phyloP scores from a whole-genome alignment of 371 early-diverging fungal genomes.

The Choanephora cucurbitarum region DNA sequence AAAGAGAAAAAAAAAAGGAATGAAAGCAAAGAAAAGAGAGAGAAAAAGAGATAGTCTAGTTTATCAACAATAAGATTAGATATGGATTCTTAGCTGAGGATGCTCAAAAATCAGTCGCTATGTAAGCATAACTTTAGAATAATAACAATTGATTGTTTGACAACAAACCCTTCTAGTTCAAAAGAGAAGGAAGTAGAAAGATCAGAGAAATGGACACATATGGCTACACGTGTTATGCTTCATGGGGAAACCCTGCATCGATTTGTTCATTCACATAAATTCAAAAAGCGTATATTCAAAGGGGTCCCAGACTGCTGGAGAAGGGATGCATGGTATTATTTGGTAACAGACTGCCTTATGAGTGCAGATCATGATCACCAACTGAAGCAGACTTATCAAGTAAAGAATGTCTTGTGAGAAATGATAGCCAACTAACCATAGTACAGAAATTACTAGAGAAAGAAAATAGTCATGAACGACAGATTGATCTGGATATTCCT shows the following conservation, averaged over 20 bases:
- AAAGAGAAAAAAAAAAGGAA: background rate
- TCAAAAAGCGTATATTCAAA: slow-evolving; percentile 57
- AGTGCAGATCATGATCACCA: slow-evolving; percentile 15
- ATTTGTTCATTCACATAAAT: slow-evolving; percentile 48
- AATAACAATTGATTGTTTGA: background rate
- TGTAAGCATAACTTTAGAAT: slow-evolving; percentile 18
- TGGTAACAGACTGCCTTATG: slow-evolving; percentile 25
- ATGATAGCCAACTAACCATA: background rate
- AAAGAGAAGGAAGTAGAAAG: slow-evolving; percentile 44
- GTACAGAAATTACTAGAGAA: slow-evolving; percentile 19
- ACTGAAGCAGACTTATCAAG: slow-evolving; percentile 26
- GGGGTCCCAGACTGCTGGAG: slow-evolving; percentile 72
- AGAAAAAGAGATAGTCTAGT: too few relatives aligned
- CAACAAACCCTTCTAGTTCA: slow-evolving; percentile 10
- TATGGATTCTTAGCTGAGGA: slow-evolving; percentile 48
- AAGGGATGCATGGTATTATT: slow-evolving; percentile 55
- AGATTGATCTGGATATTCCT: slow-evolving; percentile 71
- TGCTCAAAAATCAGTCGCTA: slow-evolving; percentile 1
- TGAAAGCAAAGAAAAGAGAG: background rate
- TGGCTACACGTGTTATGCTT: slow-evolving; percentile 44
- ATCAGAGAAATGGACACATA: slow-evolving; percentile 58
- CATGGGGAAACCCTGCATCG: slow-evolving; percentile 41
- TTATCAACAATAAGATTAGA: slow-evolving; percentile 29
- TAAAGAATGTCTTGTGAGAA: background rate
- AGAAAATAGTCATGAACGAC: slow-evolving; percentile 50